Evolutionary conservation across 164 flowering plant genomes (phyloP).

Genomic region (Aristolochia contorta): DNA sequence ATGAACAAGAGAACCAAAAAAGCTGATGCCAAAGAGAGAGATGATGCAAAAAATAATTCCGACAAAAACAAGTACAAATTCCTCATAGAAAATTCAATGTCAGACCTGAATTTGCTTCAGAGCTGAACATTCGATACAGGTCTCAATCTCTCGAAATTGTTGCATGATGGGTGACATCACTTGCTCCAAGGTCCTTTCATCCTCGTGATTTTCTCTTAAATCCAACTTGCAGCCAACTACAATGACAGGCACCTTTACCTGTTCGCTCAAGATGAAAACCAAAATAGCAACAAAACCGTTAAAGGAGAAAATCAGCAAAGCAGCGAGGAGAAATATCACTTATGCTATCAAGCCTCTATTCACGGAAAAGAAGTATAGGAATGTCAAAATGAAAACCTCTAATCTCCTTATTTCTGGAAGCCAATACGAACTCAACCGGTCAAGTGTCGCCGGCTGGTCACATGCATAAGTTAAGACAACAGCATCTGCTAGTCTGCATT

Average conservation of each 20-base stretch:
- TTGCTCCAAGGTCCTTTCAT: conserved; percentile 60
- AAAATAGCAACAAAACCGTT: not conserved
- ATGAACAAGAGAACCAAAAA: not conserved
- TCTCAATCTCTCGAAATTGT: conserved; percentile 94
- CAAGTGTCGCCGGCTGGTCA: conserved; percentile 67
- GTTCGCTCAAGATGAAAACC: not conserved
- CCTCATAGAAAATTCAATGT: not conserved
- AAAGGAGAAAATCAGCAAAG: not conserved
- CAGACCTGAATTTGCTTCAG: conserved; percentile 70
- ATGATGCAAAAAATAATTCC: not conserved
- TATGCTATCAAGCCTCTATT: too few species aligned
- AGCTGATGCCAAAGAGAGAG: not conserved
- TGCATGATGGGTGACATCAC: conserved; percentile 98
- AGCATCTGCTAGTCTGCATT: conserved; percentile 77
- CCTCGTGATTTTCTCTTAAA: conserved; percentile 65
- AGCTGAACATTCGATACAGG: conserved; percentile 96
- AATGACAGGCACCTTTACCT: conserved; percentile 56
- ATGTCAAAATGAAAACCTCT: conserved; percentile 37
- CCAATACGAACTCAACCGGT: conserved; percentile 72
- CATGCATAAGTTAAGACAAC: conserved; percentile 93
- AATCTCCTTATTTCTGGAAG: conserved; percentile 81
- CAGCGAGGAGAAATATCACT: not conserved
- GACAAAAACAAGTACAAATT: not conserved
- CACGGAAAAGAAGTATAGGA: too few species aligned
- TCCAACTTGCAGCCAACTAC: conserved; percentile 84